phyloP scores from a whole-genome alignment of 169 alveolate genomes.

The Plasmodium vivax region DNA sequence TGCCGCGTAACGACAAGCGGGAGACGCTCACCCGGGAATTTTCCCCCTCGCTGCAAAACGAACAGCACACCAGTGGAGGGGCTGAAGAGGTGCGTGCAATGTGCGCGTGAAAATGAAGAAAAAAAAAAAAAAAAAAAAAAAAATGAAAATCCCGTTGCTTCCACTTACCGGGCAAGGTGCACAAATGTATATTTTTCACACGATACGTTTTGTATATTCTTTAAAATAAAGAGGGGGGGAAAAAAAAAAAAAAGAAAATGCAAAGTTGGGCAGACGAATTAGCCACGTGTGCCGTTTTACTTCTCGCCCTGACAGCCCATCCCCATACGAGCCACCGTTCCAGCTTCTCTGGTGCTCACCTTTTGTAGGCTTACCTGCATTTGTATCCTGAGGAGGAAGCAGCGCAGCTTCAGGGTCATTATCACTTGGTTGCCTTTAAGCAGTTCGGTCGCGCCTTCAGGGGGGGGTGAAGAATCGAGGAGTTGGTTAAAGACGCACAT shows the following conservation, averaged over 20 bases:
- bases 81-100: not conserved
- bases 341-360: not conserved
- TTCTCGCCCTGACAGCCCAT: not conserved
- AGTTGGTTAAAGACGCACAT: not conserved
- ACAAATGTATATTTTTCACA: not conserved
- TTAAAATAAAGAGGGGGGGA: not conserved
- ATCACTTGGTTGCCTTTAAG: not conserved
- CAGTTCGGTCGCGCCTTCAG: not conserved
- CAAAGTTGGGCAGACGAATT: not conserved
- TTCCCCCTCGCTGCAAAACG: not conserved
- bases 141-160: not conserved
- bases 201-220: not conserved
- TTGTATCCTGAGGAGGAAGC: slow-evolving; percentile 5
- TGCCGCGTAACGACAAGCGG: not conserved
- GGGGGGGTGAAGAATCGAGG: not conserved
- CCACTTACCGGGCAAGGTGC: not conserved
- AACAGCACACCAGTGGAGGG: not conserved
- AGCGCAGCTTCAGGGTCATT: not conserved
- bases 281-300: not conserved
- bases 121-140: not conserved
- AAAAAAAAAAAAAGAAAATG: not conserved
- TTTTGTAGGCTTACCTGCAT: slow-evolving; percentile 26
- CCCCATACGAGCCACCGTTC: not conserved
- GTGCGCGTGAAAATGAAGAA: not conserved
- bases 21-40: not conserved